These are phyloP conservation scores for Penicillium corylophilum DNA, from an alignment of 2,329 filamentous ascomycete species.

Conservation along the genomic window DNA sequence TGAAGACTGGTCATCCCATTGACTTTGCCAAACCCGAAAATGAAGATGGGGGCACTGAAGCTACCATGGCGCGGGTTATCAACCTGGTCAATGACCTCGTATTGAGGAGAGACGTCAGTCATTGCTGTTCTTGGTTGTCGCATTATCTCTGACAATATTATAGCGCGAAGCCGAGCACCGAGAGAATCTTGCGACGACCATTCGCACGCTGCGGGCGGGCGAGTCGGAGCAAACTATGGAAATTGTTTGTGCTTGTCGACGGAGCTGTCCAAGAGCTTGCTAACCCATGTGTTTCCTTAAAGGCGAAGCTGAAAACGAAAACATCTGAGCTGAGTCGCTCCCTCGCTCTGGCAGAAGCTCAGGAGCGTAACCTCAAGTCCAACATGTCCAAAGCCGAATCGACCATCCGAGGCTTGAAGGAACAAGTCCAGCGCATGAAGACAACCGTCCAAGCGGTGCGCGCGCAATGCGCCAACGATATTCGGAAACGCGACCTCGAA, in stretches of 20 bases:
- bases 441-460: conserved; percentile 78
- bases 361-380: conserved; percentile 67
- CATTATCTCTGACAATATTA: conserved; percentile 9
- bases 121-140: background rate
- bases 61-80: conserved; percentile 82
- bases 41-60: conserved; percentile 58
- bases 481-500: conserved; percentile 85
- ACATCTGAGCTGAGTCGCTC: conserved; percentile 58
- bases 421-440: conserved; percentile 78
- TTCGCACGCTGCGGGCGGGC: conserved; percentile 74
- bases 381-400: conserved; percentile 73
- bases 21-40: conserved; percentile 76
- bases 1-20: conserved; percentile 60
- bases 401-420: conserved; percentile 72
- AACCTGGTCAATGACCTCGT: conserved; percentile 93
- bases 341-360: conserved; percentile 62
- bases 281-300: conserved; percentile 3
- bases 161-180: conserved; percentile 87
- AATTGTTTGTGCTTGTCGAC: conserved; percentile 49
- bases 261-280: no score
- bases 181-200: conserved; percentile 75
- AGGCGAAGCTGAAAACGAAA: conserved; percentile 56
- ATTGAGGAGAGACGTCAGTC: conserved; percentile 77
- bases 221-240: conserved; percentile 71
- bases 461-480: conserved; percentile 82